Conservation (phyloP, 176 grass and related monocot genomes). For the Hsuehochloa calcarea region DNA sequence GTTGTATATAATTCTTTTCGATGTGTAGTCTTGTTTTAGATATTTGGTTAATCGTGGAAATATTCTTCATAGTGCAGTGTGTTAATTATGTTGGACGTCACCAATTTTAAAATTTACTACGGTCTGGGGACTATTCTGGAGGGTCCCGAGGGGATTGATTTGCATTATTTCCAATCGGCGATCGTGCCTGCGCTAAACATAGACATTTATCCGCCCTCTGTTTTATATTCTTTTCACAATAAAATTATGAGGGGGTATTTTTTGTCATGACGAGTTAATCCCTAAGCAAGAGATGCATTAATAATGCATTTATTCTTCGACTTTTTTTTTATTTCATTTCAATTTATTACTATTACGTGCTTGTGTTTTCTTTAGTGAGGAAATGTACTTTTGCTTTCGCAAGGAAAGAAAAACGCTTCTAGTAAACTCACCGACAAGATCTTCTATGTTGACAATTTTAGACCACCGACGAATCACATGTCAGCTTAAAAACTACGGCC, state of each 20-base stretch:
- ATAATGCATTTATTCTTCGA: neutral
- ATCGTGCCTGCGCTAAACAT: too few species aligned
- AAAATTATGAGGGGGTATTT: neutral
- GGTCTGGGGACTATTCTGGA: too few species aligned
- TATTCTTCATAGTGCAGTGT: too few species aligned
- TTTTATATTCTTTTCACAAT: neutral
- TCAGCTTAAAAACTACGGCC: neutral
- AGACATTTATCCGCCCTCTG: too few species aligned
- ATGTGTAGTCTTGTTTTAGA: too few species aligned
- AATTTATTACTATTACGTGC: neutral
- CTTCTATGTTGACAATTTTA: neutral
- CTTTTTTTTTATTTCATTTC: neutral
- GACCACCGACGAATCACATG: neutral
- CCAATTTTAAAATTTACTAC: too few species aligned
- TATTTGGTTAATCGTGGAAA: too few species aligned
- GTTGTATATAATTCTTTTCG: too few species aligned
- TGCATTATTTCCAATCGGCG: too few species aligned
- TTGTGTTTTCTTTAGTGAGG: neutral
- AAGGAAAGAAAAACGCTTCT: neutral
- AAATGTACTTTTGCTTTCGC: neutral
- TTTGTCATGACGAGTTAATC: neutral
- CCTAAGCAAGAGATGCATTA: neutral
- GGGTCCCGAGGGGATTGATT: too few species aligned
- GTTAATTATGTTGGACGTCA: too few species aligned
- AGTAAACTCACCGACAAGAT: neutral